Percentiles rank a stretch among this genome's conserved stretches.
Evolutionary conservation across 2,329 filamentous ascomycete species (phyloP).

Genomic region (Penicillium sp.): DNA sequence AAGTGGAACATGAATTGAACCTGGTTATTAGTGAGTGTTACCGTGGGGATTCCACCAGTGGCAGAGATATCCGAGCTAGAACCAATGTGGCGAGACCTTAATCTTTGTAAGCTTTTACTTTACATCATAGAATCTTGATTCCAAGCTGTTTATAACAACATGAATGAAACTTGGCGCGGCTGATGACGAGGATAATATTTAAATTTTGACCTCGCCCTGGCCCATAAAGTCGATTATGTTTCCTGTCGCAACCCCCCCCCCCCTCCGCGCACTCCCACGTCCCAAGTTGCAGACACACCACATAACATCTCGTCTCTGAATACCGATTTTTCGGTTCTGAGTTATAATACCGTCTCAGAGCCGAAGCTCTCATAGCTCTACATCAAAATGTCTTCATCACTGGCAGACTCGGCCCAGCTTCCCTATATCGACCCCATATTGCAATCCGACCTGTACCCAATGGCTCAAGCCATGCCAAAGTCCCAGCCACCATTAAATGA

Average conservation of each 20-base stretch:
- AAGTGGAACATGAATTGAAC: background rate
- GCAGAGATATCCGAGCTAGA: background rate
- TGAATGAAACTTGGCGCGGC: background rate
- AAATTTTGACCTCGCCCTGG: background rate
- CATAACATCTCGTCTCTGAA: background rate
- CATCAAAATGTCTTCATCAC: background rate
- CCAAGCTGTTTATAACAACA: background rate
- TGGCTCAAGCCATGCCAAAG: background rate
- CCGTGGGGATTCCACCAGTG: background rate
- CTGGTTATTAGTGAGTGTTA: background rate
- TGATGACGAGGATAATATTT: background rate
- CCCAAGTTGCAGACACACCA: background rate
- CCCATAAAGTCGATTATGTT: background rate
- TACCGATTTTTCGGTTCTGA: background rate
- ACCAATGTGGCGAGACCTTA: background rate
- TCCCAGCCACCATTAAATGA: background rate
- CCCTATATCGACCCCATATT: background rate
- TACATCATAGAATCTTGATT: background rate
- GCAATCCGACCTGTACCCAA: background rate
- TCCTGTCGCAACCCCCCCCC: background rate
- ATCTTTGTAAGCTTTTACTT: background rate
- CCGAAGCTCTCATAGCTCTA: background rate
- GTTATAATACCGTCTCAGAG: background rate
- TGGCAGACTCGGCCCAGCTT: background rate
- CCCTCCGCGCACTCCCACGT: background rate